Evolutionary conservation across 2,329 filamentous ascomycete species (phyloP).

Genomic region (Chaetomium olivaceum): DNA sequence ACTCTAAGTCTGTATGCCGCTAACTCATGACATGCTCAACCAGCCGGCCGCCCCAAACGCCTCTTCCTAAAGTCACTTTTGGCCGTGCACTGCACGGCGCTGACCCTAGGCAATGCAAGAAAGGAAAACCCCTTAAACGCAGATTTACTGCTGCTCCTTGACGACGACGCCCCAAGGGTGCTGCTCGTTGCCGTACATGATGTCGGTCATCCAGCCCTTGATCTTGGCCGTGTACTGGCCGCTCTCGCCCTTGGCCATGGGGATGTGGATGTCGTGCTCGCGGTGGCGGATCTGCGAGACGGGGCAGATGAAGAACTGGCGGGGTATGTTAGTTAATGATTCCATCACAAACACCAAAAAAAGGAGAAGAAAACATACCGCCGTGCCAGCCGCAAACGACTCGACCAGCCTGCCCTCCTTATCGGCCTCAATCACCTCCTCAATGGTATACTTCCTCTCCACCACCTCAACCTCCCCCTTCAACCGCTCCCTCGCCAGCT

Average conservation of each 20-base stretch:
- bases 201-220: constrained; percentile 68
- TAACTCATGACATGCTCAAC: constrained; percentile 1
- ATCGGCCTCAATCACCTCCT: constrained; percentile 70
- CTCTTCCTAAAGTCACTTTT: constrained; percentile 19
- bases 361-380: constrained; percentile 54
- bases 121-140: not conserved
- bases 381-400: constrained; percentile 84
- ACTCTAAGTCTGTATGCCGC: constrained; percentile 5
- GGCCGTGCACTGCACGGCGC: not conserved
- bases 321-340: constrained; percentile 5
- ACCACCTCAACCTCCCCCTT: constrained; percentile 65
- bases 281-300: constrained; percentile 69
- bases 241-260: constrained; percentile 56
- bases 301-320: constrained; percentile 68
- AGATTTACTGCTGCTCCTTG: constrained; percentile 51
- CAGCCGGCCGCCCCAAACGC: constrained; percentile 16
- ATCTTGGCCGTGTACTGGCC: constrained; percentile 61
- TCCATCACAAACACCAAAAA: not conserved
- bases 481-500: constrained; percentile 67
- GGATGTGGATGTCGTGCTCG: constrained; percentile 62
- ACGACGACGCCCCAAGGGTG: constrained; percentile 72
- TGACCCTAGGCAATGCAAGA: constrained; percentile 12
- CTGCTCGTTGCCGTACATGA: constrained; percentile 71
- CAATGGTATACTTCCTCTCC: constrained; percentile 80
- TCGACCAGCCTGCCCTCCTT: constrained; percentile 77